Percentiles rank a stretch among this genome's conserved stretches.
Evolutionary conservation across 164 flowering plant species (phyloP).

Genomic region (Houttuynia cordata): DNA sequence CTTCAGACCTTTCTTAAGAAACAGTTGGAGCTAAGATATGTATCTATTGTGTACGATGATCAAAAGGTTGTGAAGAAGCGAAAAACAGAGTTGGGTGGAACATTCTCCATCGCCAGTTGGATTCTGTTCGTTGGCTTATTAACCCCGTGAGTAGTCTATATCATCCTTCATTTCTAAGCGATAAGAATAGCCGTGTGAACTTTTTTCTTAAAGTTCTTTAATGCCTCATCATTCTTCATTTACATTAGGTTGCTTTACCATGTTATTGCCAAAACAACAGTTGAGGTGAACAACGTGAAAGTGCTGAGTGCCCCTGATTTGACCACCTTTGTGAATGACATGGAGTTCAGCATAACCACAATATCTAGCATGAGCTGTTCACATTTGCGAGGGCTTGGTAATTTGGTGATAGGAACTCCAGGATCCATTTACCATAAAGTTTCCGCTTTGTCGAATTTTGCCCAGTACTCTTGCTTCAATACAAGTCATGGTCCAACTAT

Average conservation of each 20-base stretch:
- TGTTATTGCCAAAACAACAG: slow-evolving; percentile 54
- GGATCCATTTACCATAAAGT: slow-evolving; percentile 46
- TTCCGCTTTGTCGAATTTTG: slow-evolving; percentile 44
- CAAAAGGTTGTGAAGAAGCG: slow-evolving; percentile 66
- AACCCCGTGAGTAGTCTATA: slow-evolving; percentile 63
- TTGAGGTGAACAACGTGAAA: slow-evolving; percentile 76
- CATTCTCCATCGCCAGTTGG: slow-evolving; percentile 81
- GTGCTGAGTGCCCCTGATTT: slow-evolving; percentile 80
- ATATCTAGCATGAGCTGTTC: slow-evolving; percentile 91
- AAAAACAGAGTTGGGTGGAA: slow-evolving; percentile 95
- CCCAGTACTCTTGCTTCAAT: slow-evolving; percentile 58
- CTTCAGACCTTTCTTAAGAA: background rate
- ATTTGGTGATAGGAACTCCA: slow-evolving; percentile 54
- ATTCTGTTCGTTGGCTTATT: slow-evolving; percentile 78
- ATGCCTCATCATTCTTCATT: slow-evolving; percentile 15
- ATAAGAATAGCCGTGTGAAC: background rate
- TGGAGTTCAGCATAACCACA: slow-evolving; percentile 86
- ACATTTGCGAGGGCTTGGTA: slow-evolving; percentile 64
- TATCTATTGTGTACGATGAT: slow-evolving; percentile 47
- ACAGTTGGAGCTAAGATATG: background rate
- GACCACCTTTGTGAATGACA: slow-evolving; percentile 53
- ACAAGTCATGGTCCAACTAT: slow-evolving; percentile 75
- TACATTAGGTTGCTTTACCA: slow-evolving; percentile 81
- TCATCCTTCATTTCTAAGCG: background rate
- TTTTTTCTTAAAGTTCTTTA: too few species aligned